Conservation (phyloP, 306 rosid genomes). For the Trichosanthes truncata region DNA sequence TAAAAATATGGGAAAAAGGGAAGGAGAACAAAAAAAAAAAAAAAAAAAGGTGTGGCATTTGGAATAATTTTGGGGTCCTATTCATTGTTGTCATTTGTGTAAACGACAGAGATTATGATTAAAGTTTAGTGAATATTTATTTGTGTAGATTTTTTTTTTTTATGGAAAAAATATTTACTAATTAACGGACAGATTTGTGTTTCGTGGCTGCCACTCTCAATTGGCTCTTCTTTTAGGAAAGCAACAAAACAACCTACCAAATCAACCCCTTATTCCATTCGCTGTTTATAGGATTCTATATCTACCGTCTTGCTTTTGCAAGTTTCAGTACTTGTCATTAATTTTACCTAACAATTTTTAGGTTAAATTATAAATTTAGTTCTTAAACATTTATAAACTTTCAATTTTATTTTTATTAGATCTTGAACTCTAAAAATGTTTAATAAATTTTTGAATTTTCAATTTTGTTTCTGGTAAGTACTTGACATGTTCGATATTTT, state of each 20-base stretch:
- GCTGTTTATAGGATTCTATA: neutral
- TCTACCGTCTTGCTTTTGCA: neutral
- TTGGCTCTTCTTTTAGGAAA: constrained; percentile 63
- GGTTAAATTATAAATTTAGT: no score
- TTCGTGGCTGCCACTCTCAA: constrained; percentile 37
- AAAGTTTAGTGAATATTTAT: constrained; percentile 1
- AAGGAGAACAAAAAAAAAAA: no score
- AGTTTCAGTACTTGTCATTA: neutral
- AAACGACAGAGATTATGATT: constrained; percentile 6
- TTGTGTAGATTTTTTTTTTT: neutral
- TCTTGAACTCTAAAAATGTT: no score
- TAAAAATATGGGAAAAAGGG: neutral
- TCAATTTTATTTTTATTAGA: no score
- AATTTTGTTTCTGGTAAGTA: no score
- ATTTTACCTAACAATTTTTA: no score
- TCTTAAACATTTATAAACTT: no score
- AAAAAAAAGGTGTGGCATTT: constrained; percentile 26
- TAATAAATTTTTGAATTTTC: no score
- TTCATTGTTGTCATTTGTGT: constrained; percentile 6
- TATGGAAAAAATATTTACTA: neutral
- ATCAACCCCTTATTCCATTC: neutral
- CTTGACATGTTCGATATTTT: no score
- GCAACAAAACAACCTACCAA: constrained; percentile 1
- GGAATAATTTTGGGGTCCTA: constrained; percentile 15
- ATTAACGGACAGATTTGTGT: constrained; percentile 23